Percentiles rank a stretch among this genome's conserved stretches.
These are phyloP conservation scores for Mycosarcoma maydis DNA, from an alignment of 1,284 basidiomycete species.

Conservation along the genomic window DNA sequence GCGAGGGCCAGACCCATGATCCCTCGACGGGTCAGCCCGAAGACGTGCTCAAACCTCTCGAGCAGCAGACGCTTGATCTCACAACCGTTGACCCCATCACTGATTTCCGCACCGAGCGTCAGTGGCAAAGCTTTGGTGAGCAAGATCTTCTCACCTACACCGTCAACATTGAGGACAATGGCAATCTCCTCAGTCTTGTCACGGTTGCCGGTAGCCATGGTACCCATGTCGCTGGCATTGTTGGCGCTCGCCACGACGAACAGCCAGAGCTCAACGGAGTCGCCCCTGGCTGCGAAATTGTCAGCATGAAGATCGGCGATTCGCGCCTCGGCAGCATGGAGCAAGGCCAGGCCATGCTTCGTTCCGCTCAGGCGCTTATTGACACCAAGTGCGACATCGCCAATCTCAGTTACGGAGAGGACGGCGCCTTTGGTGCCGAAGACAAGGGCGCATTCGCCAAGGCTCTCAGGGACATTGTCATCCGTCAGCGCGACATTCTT, in stretches of 20 bases:
- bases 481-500: constrained; percentile 61
- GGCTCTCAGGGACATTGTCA: constrained; percentile 58
- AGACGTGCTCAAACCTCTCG: constrained; percentile 36
- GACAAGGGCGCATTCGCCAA: constrained; percentile 65
- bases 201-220: constrained; percentile 65
- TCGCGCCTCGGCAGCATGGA: constrained; percentile 64
- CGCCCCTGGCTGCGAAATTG: constrained; percentile 65
- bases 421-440: constrained; percentile 63
- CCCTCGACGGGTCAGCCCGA: constrained; percentile 52
- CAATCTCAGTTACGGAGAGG: constrained; percentile 67
- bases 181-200: constrained; percentile 61
- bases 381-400: constrained; percentile 65
- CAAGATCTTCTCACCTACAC: constrained; percentile 66
- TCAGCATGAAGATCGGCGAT: constrained; percentile 63
- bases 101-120: constrained; percentile 63
- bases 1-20: constrained; percentile 62
- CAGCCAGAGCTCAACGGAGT: constrained; percentile 65
- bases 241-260: constrained; percentile 60
- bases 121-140: constrained; percentile 64
- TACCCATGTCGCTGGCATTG: constrained; percentile 67
- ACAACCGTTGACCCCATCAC: constrained; percentile 55
- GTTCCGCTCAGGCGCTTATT: constrained; percentile 66
- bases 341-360: constrained; percentile 66
- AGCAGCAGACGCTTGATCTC: constrained; percentile 55
- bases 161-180: constrained; percentile 63